phyloP scores from a whole-genome alignment of 371 early-diverging fungal genomes.

The Circinella minor region DNA sequence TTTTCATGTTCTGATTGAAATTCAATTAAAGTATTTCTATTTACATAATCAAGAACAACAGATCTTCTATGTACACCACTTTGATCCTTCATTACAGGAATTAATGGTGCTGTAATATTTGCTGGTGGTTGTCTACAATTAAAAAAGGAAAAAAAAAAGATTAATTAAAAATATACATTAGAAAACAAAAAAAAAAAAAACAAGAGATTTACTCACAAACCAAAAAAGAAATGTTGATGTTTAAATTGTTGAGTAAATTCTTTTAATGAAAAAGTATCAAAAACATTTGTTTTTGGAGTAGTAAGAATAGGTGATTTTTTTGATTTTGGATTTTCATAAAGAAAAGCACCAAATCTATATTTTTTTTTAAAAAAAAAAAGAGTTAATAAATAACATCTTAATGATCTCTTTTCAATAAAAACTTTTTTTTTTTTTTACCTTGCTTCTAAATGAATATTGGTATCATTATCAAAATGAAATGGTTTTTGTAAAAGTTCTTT shows the following conservation, averaged over 20 bases:
- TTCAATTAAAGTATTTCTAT: not conserved
- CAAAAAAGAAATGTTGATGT: conserved; percentile 30
- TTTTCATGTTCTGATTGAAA: not conserved
- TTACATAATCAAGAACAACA: conserved; percentile 37
- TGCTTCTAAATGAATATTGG: conserved; percentile 32
- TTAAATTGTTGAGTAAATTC: conserved; percentile 1
- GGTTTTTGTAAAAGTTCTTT: conserved; percentile 23
- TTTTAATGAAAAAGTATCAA: conserved; percentile 1
- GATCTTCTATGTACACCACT: conserved; percentile 29
- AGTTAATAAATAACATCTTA: not conserved
- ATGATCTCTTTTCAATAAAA: no score
- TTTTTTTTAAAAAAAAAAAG: not conserved
- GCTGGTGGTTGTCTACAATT: conserved; percentile 34
- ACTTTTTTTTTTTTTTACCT: conserved; percentile 32
- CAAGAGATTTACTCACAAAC: conserved; percentile 18
- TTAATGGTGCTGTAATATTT: conserved; percentile 22
- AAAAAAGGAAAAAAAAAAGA: no score
- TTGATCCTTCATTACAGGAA: conserved; percentile 25
- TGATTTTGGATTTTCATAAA: conserved; percentile 27
- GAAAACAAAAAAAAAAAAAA: not conserved
- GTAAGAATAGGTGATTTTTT: conserved; percentile 8
- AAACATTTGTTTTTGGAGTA: conserved; percentile 6
- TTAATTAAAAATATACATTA: not conserved
- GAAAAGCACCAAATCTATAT: conserved; percentile 41
- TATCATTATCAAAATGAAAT: conserved; percentile 5